Base-by-base conservation (phyloP, 352 stramenopile species). In the Pseudoperonospora humuli region DNA sequence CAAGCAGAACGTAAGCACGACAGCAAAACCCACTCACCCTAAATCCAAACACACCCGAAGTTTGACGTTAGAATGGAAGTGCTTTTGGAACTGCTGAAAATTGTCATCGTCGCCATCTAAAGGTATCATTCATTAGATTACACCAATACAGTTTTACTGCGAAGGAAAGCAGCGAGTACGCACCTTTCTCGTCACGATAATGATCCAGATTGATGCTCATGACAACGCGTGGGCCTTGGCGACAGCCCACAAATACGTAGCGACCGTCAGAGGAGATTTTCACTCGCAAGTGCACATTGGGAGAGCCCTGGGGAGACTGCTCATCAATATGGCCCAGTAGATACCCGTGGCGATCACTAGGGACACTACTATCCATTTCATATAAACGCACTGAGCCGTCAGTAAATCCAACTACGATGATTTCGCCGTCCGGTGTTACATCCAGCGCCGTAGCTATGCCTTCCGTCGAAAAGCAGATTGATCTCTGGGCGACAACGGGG, bases 191-290 rank as follows among this genome's bases (percentile, higher is more conserved):
- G 41, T 77, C 84, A 14, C 80, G 75, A 26, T 88, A 92, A 51
- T 85, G 61, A 39, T 92, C 62, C 31, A 93, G 25, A 49, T 88
- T 71, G 37, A 93, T 84, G 49, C 71, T 86, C 75, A 93, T 86
- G 35, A 93, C 59, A 19, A 87, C 65, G 7, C 75, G 77, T 4
- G 63, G 60, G 0, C 71, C 67, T 20, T 76, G 73, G 17, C 80
- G 75, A 28, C 76, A 86, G 24, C 80, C 80, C 9, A 88, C 78
- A 50, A 93, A 93, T n/a, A 82, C 70, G 36, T 86, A 90, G 23
- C 73, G 70, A 3, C 80, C 77, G 37, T 93, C 80, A 13, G 61
- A 37, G 7, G 80, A 75, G 29, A 93, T 83, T 60, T 89, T 93
- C 10, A 93, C 68, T 4, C 75, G 67, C 19, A 93, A 41, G 19